Evolutionary conservation across 306 rosid species (phyloP), one percentile per base, ranked within the genome.

Genomic region (Medicago ruthenica): DNA sequence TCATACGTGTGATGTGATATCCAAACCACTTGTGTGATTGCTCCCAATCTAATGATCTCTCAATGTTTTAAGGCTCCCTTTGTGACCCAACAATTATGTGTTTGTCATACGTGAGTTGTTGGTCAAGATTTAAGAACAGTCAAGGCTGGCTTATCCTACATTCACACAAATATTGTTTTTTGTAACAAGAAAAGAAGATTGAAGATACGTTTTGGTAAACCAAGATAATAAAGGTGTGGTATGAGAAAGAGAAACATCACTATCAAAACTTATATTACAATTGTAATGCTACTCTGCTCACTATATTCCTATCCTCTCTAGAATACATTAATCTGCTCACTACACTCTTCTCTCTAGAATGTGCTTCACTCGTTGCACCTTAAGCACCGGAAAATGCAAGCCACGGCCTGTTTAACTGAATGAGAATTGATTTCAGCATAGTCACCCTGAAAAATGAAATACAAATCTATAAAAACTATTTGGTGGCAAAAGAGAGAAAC

Each of bases 241-340:
- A 77, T 53, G 86, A 61, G 84, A 79, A 84, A 80, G 87, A 73
- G 84, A 79, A 84, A 82, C 79, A 83, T 84, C 82, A 79, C 70
- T 70, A 60, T 75, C 85, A 85, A 88, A 87, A 79, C 76, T 82
- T 79, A 61, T 76, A 62, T 60, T 77, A 83, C 88, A 79, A 77
- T 79, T 67, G 84, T 67, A 79, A 78, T 64, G 80, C 57, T 54
- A 47, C 78, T 78, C 81, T 39, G 21, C 76, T 79, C 68, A 64
- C 78, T 53, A 75, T 63, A 48, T 76, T 81, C 81, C 70, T 64
- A 61, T 61, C 42, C 53, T 51, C 61, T 58, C 73, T 50, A 50
- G 0, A 50, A 50, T 18, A 63, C 36, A 36, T 17, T 53, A 36
- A 12, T 54, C 62, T 71, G 16, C 75, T 17, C 24, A 36, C 18